These are phyloP conservation scores for Leucocoprinus leucothites DNA, from an alignment of 768 basidiomycete genomes.

Conservation along the genomic window DNA sequence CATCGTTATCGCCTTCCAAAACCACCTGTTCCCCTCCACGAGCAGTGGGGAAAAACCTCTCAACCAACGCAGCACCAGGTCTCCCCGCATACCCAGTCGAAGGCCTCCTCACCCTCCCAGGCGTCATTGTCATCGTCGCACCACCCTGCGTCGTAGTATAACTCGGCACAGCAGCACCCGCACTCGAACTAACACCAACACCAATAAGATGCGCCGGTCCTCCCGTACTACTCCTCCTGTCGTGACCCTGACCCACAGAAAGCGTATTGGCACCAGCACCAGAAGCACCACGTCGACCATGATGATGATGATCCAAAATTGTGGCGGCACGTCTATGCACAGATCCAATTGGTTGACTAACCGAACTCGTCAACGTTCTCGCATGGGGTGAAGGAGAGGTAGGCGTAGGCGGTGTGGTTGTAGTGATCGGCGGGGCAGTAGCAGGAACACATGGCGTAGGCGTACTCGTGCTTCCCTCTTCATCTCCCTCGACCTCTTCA, in stretches of 20 bases:
- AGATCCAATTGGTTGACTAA: conserved; percentile 56
- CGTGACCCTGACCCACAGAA: conserved; percentile 43
- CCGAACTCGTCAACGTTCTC: conserved; percentile 32
- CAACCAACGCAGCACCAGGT: conserved; percentile 30
- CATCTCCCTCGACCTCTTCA: conserved; percentile 20
- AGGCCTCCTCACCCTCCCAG: conserved; percentile 67
- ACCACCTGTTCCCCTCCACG: conserved; percentile 2
- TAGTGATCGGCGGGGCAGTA: neutral
- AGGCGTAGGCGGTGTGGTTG: too few relatives aligned
- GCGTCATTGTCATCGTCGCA: conserved; percentile 42
- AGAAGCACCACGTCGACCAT: too few relatives aligned
- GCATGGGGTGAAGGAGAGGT: conserved; percentile 2
- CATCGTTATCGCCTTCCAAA: conserved; percentile 25
- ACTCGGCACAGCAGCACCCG: conserved; percentile 51
- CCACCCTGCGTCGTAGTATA: conserved; percentile 13
- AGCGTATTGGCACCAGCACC: too few relatives aligned
- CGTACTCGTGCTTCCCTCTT: conserved; percentile 1
- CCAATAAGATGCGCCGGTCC: too few relatives aligned
- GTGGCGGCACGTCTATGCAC: conserved; percentile 76
- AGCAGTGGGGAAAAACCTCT: conserved; percentile 41
- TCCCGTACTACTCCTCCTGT: conserved; percentile 67
- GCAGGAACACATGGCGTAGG: neutral
- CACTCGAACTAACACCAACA: too few relatives aligned
- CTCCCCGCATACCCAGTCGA: conserved; percentile 58
- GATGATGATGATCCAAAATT: conserved; percentile 58